Evolutionary conservation across 2,329 filamentous ascomycete genomes (phyloP).

Genomic region (Laburnicola sp.): DNA sequence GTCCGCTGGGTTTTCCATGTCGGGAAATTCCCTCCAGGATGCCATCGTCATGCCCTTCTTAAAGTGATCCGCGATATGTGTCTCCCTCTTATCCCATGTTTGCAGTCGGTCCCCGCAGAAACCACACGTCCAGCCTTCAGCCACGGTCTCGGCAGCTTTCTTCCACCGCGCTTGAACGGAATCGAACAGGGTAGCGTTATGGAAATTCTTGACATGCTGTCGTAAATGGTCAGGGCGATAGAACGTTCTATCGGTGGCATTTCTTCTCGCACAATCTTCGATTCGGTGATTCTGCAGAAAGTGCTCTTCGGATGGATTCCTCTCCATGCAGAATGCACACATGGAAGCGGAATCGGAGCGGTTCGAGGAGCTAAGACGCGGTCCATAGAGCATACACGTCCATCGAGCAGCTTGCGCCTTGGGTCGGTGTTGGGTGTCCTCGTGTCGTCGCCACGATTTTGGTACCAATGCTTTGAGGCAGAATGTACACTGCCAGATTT

Average conservation of each 20-base stretch:
- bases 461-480: slow-evolving; percentile 32
- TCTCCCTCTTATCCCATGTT: slow-evolving; percentile 36
- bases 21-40: slow-evolving; percentile 23
- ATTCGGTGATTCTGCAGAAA: slow-evolving; percentile 34
- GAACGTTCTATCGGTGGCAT: slow-evolving; percentile 35
- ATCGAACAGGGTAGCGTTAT: slow-evolving; percentile 28
- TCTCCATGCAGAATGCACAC: slow-evolving; percentile 37
- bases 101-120: slow-evolving; percentile 32
- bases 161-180: slow-evolving; percentile 35
- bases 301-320: slow-evolving; percentile 36
- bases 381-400: slow-evolving; percentile 39
- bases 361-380: slow-evolving; percentile 21
- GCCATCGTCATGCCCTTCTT: slow-evolving; percentile 38
- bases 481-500: slow-evolving; percentile 43
- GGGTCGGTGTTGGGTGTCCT: slow-evolving; percentile 42
- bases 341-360: slow-evolving; percentile 10
- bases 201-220: slow-evolving; percentile 41
- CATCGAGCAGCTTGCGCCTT: slow-evolving; percentile 31
- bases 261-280: slow-evolving; percentile 33
- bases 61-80: slow-evolving; percentile 40
- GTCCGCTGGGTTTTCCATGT: neutral
- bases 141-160: slow-evolving; percentile 15
- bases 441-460: slow-evolving; percentile 44
- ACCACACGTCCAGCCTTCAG: slow-evolving; percentile 34
- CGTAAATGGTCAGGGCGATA: slow-evolving; percentile 39